phyloP scores from a whole-genome alignment of 305 asterid species.

The Fraxinus floribunda region DNA sequence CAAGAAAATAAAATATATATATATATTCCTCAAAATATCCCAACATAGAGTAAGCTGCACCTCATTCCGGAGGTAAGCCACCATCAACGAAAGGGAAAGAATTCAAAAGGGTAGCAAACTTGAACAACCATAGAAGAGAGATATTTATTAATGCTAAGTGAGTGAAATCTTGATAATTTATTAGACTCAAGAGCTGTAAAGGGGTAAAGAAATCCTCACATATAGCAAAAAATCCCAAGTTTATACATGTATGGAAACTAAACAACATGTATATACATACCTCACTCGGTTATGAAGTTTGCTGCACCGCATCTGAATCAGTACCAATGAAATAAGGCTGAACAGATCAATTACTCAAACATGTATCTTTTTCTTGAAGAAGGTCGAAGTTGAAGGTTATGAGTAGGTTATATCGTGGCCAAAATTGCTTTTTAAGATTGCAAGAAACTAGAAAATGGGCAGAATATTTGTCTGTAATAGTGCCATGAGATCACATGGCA shows the following conservation, averaged over 20 bases:
- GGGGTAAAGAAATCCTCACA: constrained; percentile 5
- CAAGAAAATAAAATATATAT: background rate
- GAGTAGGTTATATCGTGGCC: too few species aligned
- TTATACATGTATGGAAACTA: constrained; percentile 2
- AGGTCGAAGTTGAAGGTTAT: too few species aligned
- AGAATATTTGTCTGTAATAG: too few species aligned
- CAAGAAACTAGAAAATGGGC: too few species aligned
- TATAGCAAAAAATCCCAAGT: constrained; percentile 8
- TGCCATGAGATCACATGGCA: too few species aligned
- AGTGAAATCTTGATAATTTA: background rate
- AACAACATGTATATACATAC: constrained; percentile 39
- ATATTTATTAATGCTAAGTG: background rate
- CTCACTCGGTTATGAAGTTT: constrained; percentile 93
- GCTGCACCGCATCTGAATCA: constrained; percentile 85
- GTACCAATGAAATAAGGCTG: constrained; percentile 7
- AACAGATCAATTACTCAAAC: background rate
- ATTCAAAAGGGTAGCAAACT: background rate
- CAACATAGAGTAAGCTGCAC: background rate
- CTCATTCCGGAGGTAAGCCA: background rate
- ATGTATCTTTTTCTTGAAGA: background rate
- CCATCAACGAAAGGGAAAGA: background rate
- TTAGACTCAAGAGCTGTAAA: background rate
- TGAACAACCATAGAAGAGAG: background rate
- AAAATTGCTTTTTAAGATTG: too few species aligned
- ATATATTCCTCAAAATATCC: background rate